Percentiles rank a stretch among this genome's conserved stretches.
These are phyloP conservation scores for Erigeron philadelphicus DNA, from an alignment of 140 eudicot species.

Conservation along the genomic window DNA sequence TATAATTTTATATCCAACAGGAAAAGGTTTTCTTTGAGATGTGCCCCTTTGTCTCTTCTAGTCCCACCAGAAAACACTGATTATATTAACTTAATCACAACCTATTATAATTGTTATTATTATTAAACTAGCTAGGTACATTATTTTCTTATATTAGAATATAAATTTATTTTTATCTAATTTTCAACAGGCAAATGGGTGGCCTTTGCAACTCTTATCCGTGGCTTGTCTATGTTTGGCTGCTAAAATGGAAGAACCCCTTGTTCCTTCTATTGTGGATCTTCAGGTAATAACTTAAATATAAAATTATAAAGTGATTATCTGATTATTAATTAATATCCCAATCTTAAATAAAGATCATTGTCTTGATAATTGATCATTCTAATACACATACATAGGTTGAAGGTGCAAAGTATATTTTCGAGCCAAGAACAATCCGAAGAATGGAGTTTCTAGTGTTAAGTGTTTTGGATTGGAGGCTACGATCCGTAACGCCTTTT, in stretches of 20 bases:
- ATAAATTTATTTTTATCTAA: background rate
- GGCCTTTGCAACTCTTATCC: conserved; percentile 85
- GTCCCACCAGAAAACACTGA: conserved; percentile 33
- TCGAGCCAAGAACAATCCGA: conserved; percentile 69
- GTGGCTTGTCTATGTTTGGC: conserved; percentile 90
- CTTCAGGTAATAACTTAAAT: conserved; percentile 93
- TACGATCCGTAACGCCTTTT: conserved; percentile 75
- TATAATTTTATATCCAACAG: background rate
- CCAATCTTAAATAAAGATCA: too few relatives aligned
- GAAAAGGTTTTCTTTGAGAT: conserved; percentile 38
- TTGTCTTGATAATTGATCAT: background rate
- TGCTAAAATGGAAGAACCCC: conserved; percentile 96
- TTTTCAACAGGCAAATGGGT: conserved; percentile 66
- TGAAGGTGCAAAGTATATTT: conserved; percentile 69
- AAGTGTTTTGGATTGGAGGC: conserved; percentile 85
- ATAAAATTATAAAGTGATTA: too few relatives aligned
- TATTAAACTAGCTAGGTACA: background rate
- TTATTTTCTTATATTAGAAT: background rate
- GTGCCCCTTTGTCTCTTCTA: conserved; percentile 53
- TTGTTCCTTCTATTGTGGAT: conserved; percentile 82
- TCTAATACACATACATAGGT: conserved; percentile 35
- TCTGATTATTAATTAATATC: too few relatives aligned
- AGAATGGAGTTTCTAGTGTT: conserved; percentile 89
- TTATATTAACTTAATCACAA: conserved; percentile 24
- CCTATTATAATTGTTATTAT: conserved; percentile 2